Base-by-base conservation (phyloP, 352 stramenopile species). In the Pythium coloratum region DNA sequence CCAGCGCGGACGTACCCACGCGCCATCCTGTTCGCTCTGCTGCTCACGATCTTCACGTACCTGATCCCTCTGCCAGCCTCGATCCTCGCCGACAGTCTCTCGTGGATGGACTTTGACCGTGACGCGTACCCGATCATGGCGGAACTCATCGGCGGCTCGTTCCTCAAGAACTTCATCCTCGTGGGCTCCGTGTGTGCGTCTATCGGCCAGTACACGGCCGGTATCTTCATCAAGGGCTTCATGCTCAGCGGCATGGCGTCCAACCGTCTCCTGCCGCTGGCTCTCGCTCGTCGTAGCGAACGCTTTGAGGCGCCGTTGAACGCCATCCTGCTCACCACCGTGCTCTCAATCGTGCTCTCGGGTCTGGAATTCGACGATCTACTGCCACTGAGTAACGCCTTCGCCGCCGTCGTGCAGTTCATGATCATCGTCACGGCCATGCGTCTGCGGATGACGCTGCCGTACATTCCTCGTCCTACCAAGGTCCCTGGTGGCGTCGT, bases 161-260 rank as follows among this genome's bases (percentile, higher is more conserved):
- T 84, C 78, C 79, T 98, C 9, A 87, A 82, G 57, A 73, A 64
- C 9, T 95, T 92, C 76, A 87, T 92, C 42, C 74, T 97, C 6
- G 75, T 95, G 53, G 79, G 85, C 13, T 84, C 89, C 14, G 80
- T 87, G 38, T 82, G 92, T 44, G 84, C 71, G 9, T 93, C 91
- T 54, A 76, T 96, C 58, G 92, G 86, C 12, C 67, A 95, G 46
- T 98, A 96, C 73, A 76, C 91, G 66, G 79, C 86, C 14, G 91
- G 96, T 69, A 92, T 98, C 73, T 94, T 80, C 24, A 77, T 79
- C n/a, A 89, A 97, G 74, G 74, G 90, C 16, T 96, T 88, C 64
- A 84, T 96, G 74, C 53, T 98, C 13, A 72, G 61, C 14, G 70
- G 71, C 54, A 82, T 86, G 76, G 77, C 89, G 10, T 80, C 95